These are phyloP conservation scores for Scortechinia acanthostroma DNA, from an alignment of 2,329 filamentous ascomycete genomes.

Conservation along the genomic window DNA sequence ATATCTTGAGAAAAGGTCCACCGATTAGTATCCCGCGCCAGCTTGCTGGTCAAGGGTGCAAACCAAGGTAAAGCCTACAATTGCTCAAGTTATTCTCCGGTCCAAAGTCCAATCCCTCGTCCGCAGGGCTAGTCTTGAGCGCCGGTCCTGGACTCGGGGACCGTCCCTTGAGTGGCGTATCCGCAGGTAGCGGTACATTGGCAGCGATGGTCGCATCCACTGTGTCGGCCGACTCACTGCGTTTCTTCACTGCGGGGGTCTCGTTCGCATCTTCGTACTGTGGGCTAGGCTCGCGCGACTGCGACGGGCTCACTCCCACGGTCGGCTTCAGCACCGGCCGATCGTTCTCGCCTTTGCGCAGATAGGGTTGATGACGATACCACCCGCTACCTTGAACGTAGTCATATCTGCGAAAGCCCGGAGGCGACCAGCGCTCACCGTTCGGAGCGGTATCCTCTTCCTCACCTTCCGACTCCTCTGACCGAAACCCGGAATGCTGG, in stretches of 20 bases:
- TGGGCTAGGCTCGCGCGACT: not conserved
- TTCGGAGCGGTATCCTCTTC: not conserved
- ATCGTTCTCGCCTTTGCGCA: not conserved
- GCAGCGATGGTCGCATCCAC: not conserved
- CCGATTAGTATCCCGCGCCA: too few relatives aligned
- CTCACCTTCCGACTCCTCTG: not conserved
- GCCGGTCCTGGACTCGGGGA: not conserved
- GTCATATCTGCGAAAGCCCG: not conserved
- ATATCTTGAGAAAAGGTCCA: slow-evolving; percentile 53
- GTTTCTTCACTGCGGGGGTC: not conserved
- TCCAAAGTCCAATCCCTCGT: not conserved
- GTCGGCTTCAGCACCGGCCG: not conserved
- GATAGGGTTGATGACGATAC: not conserved
- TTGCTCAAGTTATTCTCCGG: slow-evolving; percentile 1
- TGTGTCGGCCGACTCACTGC: not conserved
- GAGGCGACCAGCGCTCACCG: not conserved
- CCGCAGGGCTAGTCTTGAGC: not conserved
- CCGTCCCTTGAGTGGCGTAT: not conserved
- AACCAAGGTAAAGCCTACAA: slow-evolving; percentile 3
- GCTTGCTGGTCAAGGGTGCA: too few relatives aligned
- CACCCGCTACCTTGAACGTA: not conserved
- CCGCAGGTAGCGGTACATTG: not conserved
- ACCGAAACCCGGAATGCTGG: slow-evolving; percentile 1
- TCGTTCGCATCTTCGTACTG: slow-evolving; percentile 1
- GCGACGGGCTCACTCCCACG: not conserved